These are phyloP conservation scores for Fusarium decemcellulare DNA, from an alignment of 2,329 filamentous ascomycete genomes.

Conservation along the genomic window DNA sequence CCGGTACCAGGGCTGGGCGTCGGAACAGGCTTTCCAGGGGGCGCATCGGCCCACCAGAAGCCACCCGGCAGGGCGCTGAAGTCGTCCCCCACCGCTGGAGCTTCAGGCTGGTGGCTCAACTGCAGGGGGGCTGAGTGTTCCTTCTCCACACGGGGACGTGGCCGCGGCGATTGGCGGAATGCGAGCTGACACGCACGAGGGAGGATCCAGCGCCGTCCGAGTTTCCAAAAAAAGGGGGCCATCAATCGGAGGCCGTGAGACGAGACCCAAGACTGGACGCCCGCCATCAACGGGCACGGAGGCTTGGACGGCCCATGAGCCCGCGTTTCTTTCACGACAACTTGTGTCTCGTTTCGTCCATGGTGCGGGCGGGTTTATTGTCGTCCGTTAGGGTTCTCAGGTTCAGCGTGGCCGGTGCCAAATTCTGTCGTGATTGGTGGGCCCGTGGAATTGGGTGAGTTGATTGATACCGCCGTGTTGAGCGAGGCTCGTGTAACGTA, in stretches of 20 bases:
- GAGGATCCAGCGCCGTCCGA: constrained; percentile 30
- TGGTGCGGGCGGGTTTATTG: constrained; percentile 19
- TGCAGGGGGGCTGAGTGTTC: constrained; percentile 35
- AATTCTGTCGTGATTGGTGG: constrained; percentile 14
- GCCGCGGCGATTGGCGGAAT: constrained; percentile 35
- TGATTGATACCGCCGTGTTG: constrained; percentile 9
- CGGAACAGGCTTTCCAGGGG: constrained; percentile 38
- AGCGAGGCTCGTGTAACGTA: background rate
- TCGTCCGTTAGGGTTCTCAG: constrained; percentile 4
- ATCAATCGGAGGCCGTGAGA: constrained; percentile 38
- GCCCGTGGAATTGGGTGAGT: background rate
- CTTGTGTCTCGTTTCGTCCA: constrained; percentile 35
- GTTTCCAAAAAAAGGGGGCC: constrained; percentile 44
- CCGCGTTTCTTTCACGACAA: constrained; percentile 9
- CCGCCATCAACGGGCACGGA: constrained; percentile 30
- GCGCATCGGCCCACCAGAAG: constrained; percentile 25
- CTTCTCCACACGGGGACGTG: constrained; percentile 10
- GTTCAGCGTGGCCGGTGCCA: constrained; percentile 1
- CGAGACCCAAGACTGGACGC: background rate
- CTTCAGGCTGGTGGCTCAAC: constrained; percentile 35
- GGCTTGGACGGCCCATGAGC: constrained; percentile 10
- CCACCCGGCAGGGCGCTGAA: constrained; percentile 25
- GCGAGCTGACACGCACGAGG: constrained; percentile 16
- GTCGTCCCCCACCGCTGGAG: constrained; percentile 17
- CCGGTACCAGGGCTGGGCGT: constrained; percentile 26